Evolutionary conservation across 345 rosid genomes (phyloP), one percentile per base, ranked within the genome.

Genomic region (Euphorbia lathyris): DNA sequence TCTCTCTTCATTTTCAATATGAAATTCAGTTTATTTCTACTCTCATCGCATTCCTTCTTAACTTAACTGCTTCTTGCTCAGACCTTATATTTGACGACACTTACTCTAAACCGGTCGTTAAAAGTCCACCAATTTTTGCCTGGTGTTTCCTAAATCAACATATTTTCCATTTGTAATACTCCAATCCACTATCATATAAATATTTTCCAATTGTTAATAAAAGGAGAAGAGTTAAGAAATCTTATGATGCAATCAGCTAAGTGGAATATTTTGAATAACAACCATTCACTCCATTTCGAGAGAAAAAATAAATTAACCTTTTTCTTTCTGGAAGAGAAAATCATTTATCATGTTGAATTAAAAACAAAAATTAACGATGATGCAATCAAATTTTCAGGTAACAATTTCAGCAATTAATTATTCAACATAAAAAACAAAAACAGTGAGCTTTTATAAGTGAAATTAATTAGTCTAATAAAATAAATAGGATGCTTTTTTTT

Each of bases 231-330:
- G n/a, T 48, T 3, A 9, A 57, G 61, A 27, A 50, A 25, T 25
- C 43, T 57, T 66, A 75, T 72, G 76, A 69, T 66, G 51, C 69
- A 78, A 81, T 74, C 47, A 71, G 58, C 16, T 40, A 20, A 74
- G 38, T 68, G 69, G 72, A 71, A 45, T 17, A 20, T 40, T 22
- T 13, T 40, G 45, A 36, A 13, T 20, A 25, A 13, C 22, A 25
- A 58, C 38, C 65, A 25, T 73, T 51, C 20, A 38, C 59, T 32
- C 25, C 20, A 67, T 53, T 26, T 30, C 48, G 51, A 30, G 19
- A 5, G 51, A 30, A 10, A 5, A 26, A 59, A 2, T 17, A 50
- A 73, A 40, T 5, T 8, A 30, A 47, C n/a, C n/a, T n/a, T n/a
- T 9, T 40, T 4, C 20, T 23, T 66, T 45, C 8, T 58, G 0